Percentiles rank a stretch among this genome's conserved stretches.
These are phyloP conservation scores for Murraya paniculata DNA, from an alignment of 345 rosid species.

Conservation along the genomic window DNA sequence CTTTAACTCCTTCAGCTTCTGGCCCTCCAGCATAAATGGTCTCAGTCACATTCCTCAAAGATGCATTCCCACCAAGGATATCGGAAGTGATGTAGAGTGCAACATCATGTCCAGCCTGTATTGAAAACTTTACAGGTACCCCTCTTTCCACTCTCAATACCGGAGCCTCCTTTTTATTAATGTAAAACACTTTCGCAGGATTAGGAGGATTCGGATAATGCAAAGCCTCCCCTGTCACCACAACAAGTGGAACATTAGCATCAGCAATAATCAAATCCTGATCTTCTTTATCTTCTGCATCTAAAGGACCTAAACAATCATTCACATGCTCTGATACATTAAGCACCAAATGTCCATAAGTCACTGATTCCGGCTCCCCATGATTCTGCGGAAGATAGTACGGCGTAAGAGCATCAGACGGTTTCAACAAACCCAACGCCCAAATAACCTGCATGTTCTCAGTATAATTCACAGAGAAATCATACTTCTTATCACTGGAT, in stretches of 20 bases:
- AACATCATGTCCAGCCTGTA: slow-evolving; percentile 78
- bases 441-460: slow-evolving; percentile 63
- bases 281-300: slow-evolving; percentile 68
- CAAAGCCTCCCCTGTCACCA: slow-evolving; percentile 38
- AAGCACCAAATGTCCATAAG: slow-evolving; percentile 47
- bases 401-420: slow-evolving; percentile 69
- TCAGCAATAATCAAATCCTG: slow-evolving; percentile 62
- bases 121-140: slow-evolving; percentile 57
- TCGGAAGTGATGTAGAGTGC: slow-evolving; percentile 79
- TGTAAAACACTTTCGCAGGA: slow-evolving; percentile 60
- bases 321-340: slow-evolving; percentile 43
- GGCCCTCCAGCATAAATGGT: slow-evolving; percentile 87
- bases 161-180: slow-evolving; percentile 70
- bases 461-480: slow-evolving; percentile 60
- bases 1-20: slow-evolving; percentile 75
- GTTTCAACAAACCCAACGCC: slow-evolving; percentile 92
- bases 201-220: slow-evolving; percentile 68
- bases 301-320: slow-evolving; percentile 67
- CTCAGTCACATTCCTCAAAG: slow-evolving; percentile 70
- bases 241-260: slow-evolving; percentile 51
- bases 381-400: slow-evolving; percentile 89
- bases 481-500: slow-evolving; percentile 61
- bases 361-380: slow-evolving; percentile 48
- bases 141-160: slow-evolving; percentile 78
- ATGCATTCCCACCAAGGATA: slow-evolving; percentile 89